Conservation (phyloP, 139 green algal genomes). For the Picochlorum sp. region DNA sequence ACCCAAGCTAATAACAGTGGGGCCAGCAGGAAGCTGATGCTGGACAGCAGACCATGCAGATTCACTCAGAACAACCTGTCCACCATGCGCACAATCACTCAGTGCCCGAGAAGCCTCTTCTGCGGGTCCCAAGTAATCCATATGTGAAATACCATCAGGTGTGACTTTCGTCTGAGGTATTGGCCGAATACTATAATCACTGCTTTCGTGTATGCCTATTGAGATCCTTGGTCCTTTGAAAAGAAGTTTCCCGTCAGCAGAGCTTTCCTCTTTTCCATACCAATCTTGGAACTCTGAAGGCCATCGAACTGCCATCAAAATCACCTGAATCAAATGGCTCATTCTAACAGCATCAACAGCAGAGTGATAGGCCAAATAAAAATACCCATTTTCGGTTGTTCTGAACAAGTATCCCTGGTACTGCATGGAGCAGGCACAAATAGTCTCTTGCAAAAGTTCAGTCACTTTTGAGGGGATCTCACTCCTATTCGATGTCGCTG, state of each 20-base stretch:
- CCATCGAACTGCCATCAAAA: constrained; percentile 48
- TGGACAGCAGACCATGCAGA: constrained; percentile 61
- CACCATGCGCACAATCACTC: constrained; percentile 35
- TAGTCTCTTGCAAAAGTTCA: constrained; percentile 40
- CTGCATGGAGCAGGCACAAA: constrained; percentile 60
- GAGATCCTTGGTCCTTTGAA: constrained; percentile 58
- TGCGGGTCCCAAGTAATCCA: constrained; percentile 40
- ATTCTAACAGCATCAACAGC: constrained; percentile 65
- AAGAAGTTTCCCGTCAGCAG: constrained; percentile 53
- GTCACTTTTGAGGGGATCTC: not conserved
- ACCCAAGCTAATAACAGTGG: constrained; percentile 55
- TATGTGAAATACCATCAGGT: constrained; percentile 9
- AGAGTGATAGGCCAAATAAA: constrained; percentile 38
- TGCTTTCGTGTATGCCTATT: constrained; percentile 54
- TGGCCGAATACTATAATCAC: constrained; percentile 17
- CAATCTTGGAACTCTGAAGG: constrained; percentile 35
- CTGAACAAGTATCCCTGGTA: constrained; percentile 64
- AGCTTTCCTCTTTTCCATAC: constrained; percentile 32
- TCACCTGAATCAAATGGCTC: constrained; percentile 51
- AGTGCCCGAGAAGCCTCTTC: constrained; percentile 41
- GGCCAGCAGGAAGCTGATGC: constrained; percentile 39
- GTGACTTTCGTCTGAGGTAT: not conserved
- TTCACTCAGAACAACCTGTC: constrained; percentile 66
- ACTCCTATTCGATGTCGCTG: constrained; percentile 7
- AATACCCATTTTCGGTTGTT: constrained; percentile 27